Percentiles rank a stretch among this genome's conserved stretches.
These are phyloP conservation scores for Vanilla planifolia DNA, from an alignment of 106 monocot genomes.

Conservation along the genomic window DNA sequence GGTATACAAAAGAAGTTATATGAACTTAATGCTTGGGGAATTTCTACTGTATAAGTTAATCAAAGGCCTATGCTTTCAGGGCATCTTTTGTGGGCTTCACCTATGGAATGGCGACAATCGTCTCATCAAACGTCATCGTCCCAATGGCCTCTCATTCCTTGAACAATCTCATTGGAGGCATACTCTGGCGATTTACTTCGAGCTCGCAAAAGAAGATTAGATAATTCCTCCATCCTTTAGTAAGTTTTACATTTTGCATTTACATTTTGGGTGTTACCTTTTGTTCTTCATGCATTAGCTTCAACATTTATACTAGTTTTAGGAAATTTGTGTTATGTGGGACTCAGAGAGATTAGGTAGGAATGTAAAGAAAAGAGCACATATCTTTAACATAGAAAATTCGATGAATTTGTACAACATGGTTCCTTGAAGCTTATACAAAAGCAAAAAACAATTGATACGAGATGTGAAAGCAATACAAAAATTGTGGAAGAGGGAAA, in stretches of 20 bases:
- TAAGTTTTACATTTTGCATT: not conserved
- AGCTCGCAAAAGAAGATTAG: slow-evolving; percentile 6
- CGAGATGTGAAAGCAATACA: too few species aligned
- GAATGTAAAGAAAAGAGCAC: too few species aligned
- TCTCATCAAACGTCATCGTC: slow-evolving; percentile 69
- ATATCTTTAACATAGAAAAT: too few species aligned
- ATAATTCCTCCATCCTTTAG: not conserved
- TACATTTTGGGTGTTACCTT: too few species aligned
- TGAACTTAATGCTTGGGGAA: not conserved
- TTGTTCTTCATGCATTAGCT: too few species aligned
- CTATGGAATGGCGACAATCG: slow-evolving; percentile 73
- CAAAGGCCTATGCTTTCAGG: slow-evolving; percentile 32
- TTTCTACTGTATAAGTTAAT: not conserved
- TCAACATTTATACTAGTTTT: too few species aligned
- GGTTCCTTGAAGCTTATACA: too few species aligned
- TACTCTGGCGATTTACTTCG: slow-evolving; percentile 50
- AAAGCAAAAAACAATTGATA: too few species aligned
- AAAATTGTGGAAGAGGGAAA: too few species aligned
- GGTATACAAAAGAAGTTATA: not conserved
- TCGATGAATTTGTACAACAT: too few species aligned
- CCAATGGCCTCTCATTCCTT: slow-evolving; percentile 82
- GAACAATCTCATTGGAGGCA: slow-evolving; percentile 81
- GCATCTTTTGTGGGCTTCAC: slow-evolving; percentile 85
- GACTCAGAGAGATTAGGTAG: too few species aligned
- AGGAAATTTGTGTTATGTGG: too few species aligned